Evolutionary conservation across 2,329 filamentous ascomycete genomes (phyloP).

Genomic region (Trematosphaeria pertusa): DNA sequence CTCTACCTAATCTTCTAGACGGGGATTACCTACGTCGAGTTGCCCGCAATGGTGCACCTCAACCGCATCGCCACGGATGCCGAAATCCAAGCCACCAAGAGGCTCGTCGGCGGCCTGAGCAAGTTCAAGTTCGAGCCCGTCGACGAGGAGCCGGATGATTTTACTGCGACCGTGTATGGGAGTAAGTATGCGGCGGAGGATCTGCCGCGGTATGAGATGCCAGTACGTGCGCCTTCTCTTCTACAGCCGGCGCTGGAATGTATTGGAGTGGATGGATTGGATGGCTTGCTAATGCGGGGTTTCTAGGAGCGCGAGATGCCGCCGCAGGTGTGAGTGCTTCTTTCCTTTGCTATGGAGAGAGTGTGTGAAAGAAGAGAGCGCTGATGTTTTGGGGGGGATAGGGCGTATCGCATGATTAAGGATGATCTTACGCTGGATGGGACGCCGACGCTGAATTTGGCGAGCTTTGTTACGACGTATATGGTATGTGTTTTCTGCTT

Average conservation of each 20-base stretch:
- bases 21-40: too few species aligned
- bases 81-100: constrained; percentile 41
- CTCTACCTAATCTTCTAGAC: too few species aligned
- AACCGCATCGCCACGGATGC: constrained; percentile 52
- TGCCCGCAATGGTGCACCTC: constrained; percentile 64
- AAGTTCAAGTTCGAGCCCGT: constrained; percentile 34
- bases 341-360: background rate
- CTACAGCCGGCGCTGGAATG: too few species aligned
- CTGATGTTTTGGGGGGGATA: constrained; percentile 14
- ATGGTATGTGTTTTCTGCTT: constrained; percentile 82
- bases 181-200: constrained; percentile 82
- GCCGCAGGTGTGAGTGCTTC: constrained; percentile 65
- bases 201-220: constrained; percentile 84
- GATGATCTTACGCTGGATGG: constrained; percentile 92
- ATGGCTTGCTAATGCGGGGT: too few species aligned
- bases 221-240: constrained; percentile 60
- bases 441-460: constrained; percentile 68
- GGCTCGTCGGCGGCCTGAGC: constrained; percentile 25
- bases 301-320: constrained; percentile 77
- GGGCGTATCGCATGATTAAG: constrained; percentile 89
- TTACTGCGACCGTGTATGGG: constrained; percentile 85
- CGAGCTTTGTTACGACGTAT: constrained; percentile 94
- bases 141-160: constrained; percentile 55
- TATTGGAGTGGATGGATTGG: too few species aligned
- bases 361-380: background rate